Evolutionary conservation across 352 stramenopile genomes (phyloP).

Genomic region (Albugo laibachii): DNA sequence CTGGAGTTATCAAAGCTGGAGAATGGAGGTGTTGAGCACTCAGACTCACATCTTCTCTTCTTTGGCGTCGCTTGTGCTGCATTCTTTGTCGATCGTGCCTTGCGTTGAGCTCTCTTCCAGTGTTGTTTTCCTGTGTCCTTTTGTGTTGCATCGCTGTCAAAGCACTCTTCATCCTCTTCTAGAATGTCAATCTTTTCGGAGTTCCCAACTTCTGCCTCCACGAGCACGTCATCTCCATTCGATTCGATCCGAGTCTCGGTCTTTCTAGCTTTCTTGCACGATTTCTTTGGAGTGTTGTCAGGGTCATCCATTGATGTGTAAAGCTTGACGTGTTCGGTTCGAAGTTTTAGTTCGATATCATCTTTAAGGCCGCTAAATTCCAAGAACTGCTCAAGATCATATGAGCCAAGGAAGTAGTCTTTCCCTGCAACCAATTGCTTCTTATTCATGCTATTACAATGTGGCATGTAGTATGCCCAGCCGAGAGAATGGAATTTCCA

Average conservation of each 20-base stretch:
- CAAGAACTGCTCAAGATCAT: conserved; percentile 28
- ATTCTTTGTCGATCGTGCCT: no score
- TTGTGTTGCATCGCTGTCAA: no score
- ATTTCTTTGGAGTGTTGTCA: background rate
- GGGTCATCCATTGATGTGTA: background rate
- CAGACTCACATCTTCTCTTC: no score
- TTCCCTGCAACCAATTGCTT: conserved; percentile 9
- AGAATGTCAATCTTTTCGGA: background rate
- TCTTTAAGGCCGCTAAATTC: conserved; percentile 28
- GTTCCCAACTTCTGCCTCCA: background rate
- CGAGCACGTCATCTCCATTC: background rate
- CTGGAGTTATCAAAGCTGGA: no score
- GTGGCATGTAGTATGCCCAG: conserved; percentile 37
- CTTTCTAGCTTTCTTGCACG: background rate
- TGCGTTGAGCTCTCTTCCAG: no score
- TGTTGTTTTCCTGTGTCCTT: no score
- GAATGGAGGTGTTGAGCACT: no score
- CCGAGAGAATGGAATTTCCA: conserved; percentile 20
- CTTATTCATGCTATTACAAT: conserved; percentile 15
- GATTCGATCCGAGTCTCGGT: background rate
- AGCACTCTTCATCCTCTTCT: background rate
- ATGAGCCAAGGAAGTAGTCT: conserved; percentile 31
- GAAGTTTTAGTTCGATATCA: conserved; percentile 18
- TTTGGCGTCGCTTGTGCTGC: no score
- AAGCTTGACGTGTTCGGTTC: background rate